Evolutionary conservation across 129 eudicot genomes (phyloP).

Genomic region (Silybum marianum): DNA sequence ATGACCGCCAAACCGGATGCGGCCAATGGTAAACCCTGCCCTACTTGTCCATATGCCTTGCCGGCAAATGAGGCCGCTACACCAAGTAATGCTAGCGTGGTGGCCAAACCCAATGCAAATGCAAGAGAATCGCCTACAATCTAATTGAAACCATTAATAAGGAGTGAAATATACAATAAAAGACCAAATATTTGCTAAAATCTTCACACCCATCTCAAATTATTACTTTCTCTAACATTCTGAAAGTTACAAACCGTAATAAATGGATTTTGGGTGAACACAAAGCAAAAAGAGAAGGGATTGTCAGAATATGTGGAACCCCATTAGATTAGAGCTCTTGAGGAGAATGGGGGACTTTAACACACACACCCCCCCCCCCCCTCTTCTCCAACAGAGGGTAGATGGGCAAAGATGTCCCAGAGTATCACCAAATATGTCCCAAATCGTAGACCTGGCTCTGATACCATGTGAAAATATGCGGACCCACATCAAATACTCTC

Average conservation of each 20-base stretch:
- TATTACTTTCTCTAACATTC: conserved; percentile 10
- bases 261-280: not conserved
- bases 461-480: too few relatives aligned
- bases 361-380: too few relatives aligned
- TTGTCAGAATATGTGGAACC: too few relatives aligned
- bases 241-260: not conserved
- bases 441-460: too few relatives aligned
- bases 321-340: too few relatives aligned
- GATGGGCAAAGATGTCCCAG: too few relatives aligned
- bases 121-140: conserved; percentile 87
- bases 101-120: conserved; percentile 96
- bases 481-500: too few relatives aligned
- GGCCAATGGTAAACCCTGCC: conserved; percentile 93
- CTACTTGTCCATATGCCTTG: conserved; percentile 95
- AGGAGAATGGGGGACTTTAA: too few relatives aligned
- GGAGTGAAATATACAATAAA: not conserved
- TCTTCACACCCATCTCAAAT: conserved; percentile 2
- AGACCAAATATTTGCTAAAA: not conserved
- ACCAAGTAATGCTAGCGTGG: conserved; percentile 90
- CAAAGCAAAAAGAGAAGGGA: too few relatives aligned
- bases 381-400: too few relatives aligned
- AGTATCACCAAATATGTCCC: too few relatives aligned
- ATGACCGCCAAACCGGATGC: conserved; percentile 86
- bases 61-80: conserved; percentile 97
- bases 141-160: conserved; percentile 34